Base-by-base conservation (phyloP, 1,284 basidiomycete genomes). In the Veloboletus limbatus region DNA sequence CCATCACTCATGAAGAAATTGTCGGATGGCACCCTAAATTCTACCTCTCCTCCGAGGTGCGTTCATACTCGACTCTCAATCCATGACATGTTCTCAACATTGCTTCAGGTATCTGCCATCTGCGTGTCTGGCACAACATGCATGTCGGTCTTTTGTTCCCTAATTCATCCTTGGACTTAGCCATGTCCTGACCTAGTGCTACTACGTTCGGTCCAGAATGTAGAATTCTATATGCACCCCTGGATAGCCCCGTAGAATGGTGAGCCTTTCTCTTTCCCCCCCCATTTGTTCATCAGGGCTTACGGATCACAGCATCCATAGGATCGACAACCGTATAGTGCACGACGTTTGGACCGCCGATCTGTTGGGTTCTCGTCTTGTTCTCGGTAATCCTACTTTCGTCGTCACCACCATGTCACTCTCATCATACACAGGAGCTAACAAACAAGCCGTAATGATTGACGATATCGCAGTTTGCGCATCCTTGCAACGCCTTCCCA, bases 261-360 rank as follows among this genome's bases (percentile, higher is more conserved):
- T 59, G n/a, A 43, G 45, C 8, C 8, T 16, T 9, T 13, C 10
- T 14, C 32, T 20, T 20, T 5, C 7, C 22, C 27, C 28, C 16
- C 17, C n/a, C 10, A 3, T n/a, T n/a, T n/a, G n/a, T n/a, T n/a
- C n/a, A n/a, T n/a, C 27, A 31, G 16, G 56, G 3, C 36, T 40
- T 16, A 45, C 56, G 13, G 67, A 59, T 45, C 46, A 69, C 26
- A 69, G 66, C 17, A 56, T 67, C 5, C 51, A 54, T 10, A 56
- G 31, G 34, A 43, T 63, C 28, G 45, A 54, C 20, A 45, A 28
- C 26, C 55, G 43, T 30, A 21, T 40, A 10, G 66, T 76, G n/a
- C 69, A 75, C 49, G 85, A 88, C 52, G 70, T 87, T 18, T 77
- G 81, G 66, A 66, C 74, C 3, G 71, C 81, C 33, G 70, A 79